Base-by-base conservation (phyloP, 345 rosid genomes). In the Geranium rotundifolium region DNA sequence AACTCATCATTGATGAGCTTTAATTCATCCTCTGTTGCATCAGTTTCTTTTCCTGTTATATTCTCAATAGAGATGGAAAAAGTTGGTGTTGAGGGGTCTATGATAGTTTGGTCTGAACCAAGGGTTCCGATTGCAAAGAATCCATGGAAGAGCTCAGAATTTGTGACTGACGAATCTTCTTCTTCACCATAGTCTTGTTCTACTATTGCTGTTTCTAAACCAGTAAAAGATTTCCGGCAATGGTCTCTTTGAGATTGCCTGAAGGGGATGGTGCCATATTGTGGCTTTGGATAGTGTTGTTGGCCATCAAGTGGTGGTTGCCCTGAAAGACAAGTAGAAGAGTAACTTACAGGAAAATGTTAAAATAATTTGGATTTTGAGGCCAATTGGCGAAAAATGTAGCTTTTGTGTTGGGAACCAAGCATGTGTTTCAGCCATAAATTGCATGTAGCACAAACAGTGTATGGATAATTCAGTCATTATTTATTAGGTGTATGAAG, bases 71-170 rank as follows among this genome's bases (percentile, higher is more conserved):
- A 82, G 71, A 82, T 66, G 30, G 82, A 63, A 65, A 87, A 85
- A 57, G 96, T 78, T 41, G 96, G 96, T 15, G 90, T 85, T 41
- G 92, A 73, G 12, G 88, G 92, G 17, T 71, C 73, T 0, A 78
- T 64, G 59, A 57, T 67, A 56, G 66, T 65, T 37, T 80, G 69
- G 55, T 88, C 89, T 9, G 81, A 80, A 59, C 92, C 96, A 54
- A 88, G 76, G 57, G 92, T 85, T 0, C 96, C 92, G 17, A 85
- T 88, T 15, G 96, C 88, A 56, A 85, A 90, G 68, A 88, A 88
- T 20, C 96, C 96, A 49, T 86, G 85, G 75, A 88, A 88, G 61
- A 83, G 72, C 67, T 85, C 87, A 55, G 89, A 75, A 41, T 75
- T 74, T 56, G 76, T 82, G 59, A 79, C 70, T 39, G 81, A 63